Base-by-base conservation (phyloP, 2,329 filamentous ascomycete species). In the Microsporum audouinii region DNA sequence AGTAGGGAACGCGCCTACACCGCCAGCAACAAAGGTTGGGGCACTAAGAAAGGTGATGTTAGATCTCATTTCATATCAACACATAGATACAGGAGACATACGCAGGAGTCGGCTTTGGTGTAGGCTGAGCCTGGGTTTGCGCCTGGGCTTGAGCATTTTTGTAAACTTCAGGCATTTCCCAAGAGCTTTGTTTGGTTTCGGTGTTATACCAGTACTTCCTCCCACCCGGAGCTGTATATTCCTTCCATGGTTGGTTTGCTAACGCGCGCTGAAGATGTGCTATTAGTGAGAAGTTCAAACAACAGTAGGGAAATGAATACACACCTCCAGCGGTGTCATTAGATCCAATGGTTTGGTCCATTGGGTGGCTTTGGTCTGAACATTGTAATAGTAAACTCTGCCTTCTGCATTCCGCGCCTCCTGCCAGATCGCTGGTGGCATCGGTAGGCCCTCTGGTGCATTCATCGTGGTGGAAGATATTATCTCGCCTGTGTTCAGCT, bases 141-240 rank as follows among this genome's bases (percentile, higher is more conserved):
- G 17, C 79, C 65, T 84, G 82, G 58, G 86, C 86, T 62, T 91
- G 78, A 63, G 89, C 88, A 67, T 82, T 81, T 71, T 88, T 90
- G 76, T 91, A 91, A 64, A 78, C 84, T 60, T 90, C 88, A 61
- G 94, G 94, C 82, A 96, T 91, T 70, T 91, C 88, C 94, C 94
- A 99, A 36, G 88, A 90, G 73, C 91, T 97, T 77, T 91, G 83
- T 75, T 92, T 91, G 51, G 89, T 91, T 74, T 95, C 88, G 38
- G 86, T 88, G 74, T 99, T 94, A 74, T 91, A 92, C 88, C 91
- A 99, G 76, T 99, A 99, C 71, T 92, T 89, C 68, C 87, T 85
- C 55, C 92, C 94, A 65, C 89, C 88, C 64, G 91, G 85, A 27
- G 89, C 86, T 31, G 87, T 90, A 71, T 95, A 94, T 74, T 96